Conservation (phyloP, 2,329 filamentous ascomycete species). For the Colletotrichum trifolii region DNA sequence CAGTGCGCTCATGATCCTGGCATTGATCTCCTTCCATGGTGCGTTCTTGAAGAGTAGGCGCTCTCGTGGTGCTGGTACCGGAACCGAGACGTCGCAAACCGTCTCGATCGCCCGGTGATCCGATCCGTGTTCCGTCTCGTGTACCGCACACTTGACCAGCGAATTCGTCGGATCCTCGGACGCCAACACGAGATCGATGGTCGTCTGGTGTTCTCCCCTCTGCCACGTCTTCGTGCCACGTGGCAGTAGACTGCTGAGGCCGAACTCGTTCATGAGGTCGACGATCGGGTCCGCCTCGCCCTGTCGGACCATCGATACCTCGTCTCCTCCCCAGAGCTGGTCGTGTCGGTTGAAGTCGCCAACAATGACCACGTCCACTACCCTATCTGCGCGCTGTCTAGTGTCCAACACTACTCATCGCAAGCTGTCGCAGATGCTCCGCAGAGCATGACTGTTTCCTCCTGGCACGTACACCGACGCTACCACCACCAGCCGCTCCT, state of each 20-base stretch:
- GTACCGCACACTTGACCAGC: too few species aligned
- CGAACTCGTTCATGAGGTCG: slow-evolving; percentile 47
- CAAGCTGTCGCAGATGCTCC: not conserved
- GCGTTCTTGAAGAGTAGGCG: not conserved
- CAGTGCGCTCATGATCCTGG: too few species aligned
- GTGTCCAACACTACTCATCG: not conserved
- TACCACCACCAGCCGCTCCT: not conserved
- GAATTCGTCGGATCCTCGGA: slow-evolving; percentile 38
- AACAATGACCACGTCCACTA: slow-evolving; percentile 20
- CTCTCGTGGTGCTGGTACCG: too few species aligned
- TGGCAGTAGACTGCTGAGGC: slow-evolving; percentile 47
- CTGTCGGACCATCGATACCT: slow-evolving; percentile 42
- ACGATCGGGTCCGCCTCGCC: slow-evolving; percentile 51
- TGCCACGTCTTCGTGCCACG: slow-evolving; percentile 49
- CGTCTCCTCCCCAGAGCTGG: slow-evolving; percentile 39
- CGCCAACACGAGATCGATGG: slow-evolving; percentile 42
- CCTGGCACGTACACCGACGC: not conserved
- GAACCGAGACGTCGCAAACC: too few species aligned
- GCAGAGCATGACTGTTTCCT: not conserved
- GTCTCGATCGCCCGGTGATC: too few species aligned
- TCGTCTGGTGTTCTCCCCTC: slow-evolving; percentile 34
- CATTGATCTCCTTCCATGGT: not conserved
- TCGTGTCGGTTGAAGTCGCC: slow-evolving; percentile 39
- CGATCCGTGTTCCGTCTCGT: too few species aligned
- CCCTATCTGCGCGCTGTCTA: not conserved